Base-by-base conservation (phyloP, 83 land plant species). In the Picea engelmannii region DNA sequence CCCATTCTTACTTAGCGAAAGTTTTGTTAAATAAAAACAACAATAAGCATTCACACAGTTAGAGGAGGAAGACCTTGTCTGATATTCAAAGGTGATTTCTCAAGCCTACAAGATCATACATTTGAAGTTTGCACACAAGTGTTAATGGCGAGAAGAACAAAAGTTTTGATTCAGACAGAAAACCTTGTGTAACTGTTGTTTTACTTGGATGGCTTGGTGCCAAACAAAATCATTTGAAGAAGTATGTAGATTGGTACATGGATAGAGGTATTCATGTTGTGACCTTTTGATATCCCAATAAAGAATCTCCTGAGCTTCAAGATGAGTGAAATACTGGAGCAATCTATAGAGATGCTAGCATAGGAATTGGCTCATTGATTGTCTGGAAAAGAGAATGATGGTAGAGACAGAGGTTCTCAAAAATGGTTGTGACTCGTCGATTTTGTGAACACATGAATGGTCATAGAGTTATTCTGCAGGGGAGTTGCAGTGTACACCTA, bases 121-220 rank as follows among this genome's bases (percentile, higher is more conserved):
- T n/a, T n/a, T n/a, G n/a, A n/a, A n/a, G n/a, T n/a, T n/a, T n/a
- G n/a, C n/a, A n/a, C n/a, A n/a, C n/a, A n/a, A n/a, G n/a, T n/a
- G n/a, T n/a, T n/a, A n/a, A 24, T 62, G 42, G 49, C 7, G 55
- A 52, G 13, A 80, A 70, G 47, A 58, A 65, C 23, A 31, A 78
- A 7, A 73, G 63, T 38, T 13, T 21, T 69, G 49, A 27, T 21
- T 66, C 69, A 25, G 85, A 68, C 10, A 76, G 27, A 35, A 73
- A 63, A 24, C 81, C 85, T 38, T 84, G 27, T 6, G 81, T 83
- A 65, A 86, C 96, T 42, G 99, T 91, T 67, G 98, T 97, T 79
- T 62, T 97, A 68, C 81, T 97, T 38, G 99, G 99, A 31, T 97
- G 99, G 99, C 88, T 97, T n/a, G 99, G 99, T 12, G 93, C 98